A percentile compares a stretch with the other conserved stretches of the same genome.
Evolutionary conservation across 331 rosid species (phyloP).

Genomic region (Pyracantha coccinea): DNA sequence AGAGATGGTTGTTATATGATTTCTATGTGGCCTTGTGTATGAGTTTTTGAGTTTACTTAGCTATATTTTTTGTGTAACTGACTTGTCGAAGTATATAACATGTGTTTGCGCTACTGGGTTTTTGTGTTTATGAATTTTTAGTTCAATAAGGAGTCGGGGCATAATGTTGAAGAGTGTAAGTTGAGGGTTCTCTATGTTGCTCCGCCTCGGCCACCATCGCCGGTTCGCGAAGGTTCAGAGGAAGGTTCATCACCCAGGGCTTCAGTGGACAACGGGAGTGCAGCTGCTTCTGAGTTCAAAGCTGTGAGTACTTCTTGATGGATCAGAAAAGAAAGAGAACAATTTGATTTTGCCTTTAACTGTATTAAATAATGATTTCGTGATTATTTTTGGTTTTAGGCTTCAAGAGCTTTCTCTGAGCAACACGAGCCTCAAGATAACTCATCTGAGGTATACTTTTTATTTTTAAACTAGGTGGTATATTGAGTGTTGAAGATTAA

Average conservation of each 20-base stretch:
- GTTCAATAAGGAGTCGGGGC: conserved; percentile 80
- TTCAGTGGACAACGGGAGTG: conserved; percentile 72
- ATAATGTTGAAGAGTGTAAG: conserved; percentile 64
- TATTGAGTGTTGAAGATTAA: neutral
- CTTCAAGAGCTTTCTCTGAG: conserved; percentile 45
- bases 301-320: conserved; percentile 40
- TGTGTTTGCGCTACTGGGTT: conserved; percentile 6
- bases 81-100: neutral
- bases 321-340: neutral
- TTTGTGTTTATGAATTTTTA: conserved; percentile 16
- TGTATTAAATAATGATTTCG: neutral
- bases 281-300: conserved; percentile 43
- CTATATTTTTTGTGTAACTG: neutral
- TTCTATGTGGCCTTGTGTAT: neutral
- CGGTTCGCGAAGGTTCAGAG: conserved; percentile 82
- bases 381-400: conserved; percentile 34
- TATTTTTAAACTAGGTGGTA: neutral
- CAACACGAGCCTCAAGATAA: conserved; percentile 45
- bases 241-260: conserved; percentile 87
- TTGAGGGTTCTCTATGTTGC: conserved; percentile 77
- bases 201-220: conserved; percentile 86
- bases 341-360: neutral
- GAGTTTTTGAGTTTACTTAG: neutral
- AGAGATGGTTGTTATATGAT: conserved; percentile 44
- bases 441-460: conserved; percentile 47